Percentiles rank a stretch among this genome's conserved stretches.
Conservation (phyloP, 2,329 filamentous ascomycete species). For the Emmonsia crescens region DNA sequence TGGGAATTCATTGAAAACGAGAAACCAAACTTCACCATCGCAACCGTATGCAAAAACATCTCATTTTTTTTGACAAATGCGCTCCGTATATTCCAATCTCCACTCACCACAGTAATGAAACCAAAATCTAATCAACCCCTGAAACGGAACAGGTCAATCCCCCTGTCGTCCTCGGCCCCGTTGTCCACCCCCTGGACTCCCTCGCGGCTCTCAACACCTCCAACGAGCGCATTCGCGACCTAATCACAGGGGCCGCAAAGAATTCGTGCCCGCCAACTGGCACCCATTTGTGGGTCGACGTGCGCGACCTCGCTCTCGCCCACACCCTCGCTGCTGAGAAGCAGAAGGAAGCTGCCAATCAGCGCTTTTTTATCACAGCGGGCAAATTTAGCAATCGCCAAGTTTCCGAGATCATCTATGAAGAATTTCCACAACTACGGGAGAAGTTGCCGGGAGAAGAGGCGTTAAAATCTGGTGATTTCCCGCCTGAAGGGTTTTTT, state of each 20-base stretch:
- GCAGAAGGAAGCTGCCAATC: slow-evolving; percentile 31
- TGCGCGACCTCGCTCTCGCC: slow-evolving; percentile 39
- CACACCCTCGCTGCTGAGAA: slow-evolving; percentile 39
- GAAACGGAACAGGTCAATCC: slow-evolving; percentile 32
- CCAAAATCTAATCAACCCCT: not conserved
- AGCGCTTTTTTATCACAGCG: slow-evolving; percentile 36
- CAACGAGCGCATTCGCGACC: slow-evolving; percentile 54
- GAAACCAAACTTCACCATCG: slow-evolving; percentile 48
- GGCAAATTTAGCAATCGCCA: slow-evolving; percentile 34
- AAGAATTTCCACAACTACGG: slow-evolving; percentile 33
- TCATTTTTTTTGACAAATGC: not conserved
- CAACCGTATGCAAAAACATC: slow-evolving; percentile 36
- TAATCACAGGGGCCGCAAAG: slow-evolving; percentile 51
- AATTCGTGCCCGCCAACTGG: slow-evolving; percentile 47
- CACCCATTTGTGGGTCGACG: slow-evolving; percentile 48
- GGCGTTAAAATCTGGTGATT: slow-evolving; percentile 18
- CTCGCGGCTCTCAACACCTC: slow-evolving; percentile 61
- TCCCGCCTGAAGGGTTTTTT: slow-evolving; percentile 19
- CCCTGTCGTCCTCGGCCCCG: slow-evolving; percentile 52
- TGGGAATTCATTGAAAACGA: slow-evolving; percentile 53
- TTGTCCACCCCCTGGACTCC: slow-evolving; percentile 52
- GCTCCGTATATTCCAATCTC: not conserved
- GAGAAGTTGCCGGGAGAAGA: slow-evolving; percentile 32
- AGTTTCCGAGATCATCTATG: slow-evolving; percentile 31
- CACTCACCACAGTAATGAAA: not conserved